phyloP scores from a whole-genome alignment of 495 filamentous ascomycete genomes.

The Terfezia boudieri region DNA sequence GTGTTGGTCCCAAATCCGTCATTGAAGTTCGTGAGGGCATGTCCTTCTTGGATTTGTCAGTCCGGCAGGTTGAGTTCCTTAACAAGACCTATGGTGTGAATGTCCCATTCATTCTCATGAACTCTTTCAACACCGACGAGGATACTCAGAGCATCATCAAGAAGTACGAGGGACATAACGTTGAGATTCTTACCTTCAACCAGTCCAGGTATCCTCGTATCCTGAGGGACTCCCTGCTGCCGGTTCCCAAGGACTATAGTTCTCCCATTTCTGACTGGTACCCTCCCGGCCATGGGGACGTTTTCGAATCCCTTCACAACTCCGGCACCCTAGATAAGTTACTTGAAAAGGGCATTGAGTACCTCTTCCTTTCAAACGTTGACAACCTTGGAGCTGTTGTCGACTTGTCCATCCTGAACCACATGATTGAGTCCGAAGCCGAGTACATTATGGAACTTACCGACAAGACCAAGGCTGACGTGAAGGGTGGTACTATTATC shows the following conservation, averaged over 20 bases:
- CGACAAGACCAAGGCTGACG: constrained; percentile 99
- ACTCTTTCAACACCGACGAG: constrained; percentile 99
- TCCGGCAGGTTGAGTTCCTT: constrained; percentile 96
- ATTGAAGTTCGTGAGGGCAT: constrained; percentile 99
- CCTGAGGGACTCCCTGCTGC: constrained; percentile 91
- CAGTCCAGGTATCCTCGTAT: constrained; percentile 95
- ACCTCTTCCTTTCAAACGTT: constrained; percentile 96
- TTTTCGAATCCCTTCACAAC: constrained; percentile 99
- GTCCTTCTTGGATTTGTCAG: constrained; percentile 98
- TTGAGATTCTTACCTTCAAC: constrained; percentile 99
- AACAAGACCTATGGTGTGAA: constrained; percentile 96
- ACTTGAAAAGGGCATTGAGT: constrained; percentile 79
- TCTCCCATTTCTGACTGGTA: constrained; percentile 95
- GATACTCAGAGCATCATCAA: constrained; percentile 99
- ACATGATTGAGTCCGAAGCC: constrained; percentile 87
- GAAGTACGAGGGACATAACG: constrained; percentile 99
- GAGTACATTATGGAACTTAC: constrained; percentile 99
- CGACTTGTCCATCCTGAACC: constrained; percentile 89
- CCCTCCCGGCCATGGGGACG: constrained; percentile 95
- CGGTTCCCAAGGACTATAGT: constrained; percentile 73
- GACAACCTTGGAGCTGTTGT: constrained; percentile 98
- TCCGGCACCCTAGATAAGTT: constrained; percentile 95
- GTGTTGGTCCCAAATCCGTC: constrained; percentile 96
- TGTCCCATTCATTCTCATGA: constrained; percentile 98
- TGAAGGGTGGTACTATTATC: constrained; percentile 99